Percentiles rank a stretch among this genome's conserved stretches.
Evolutionary conservation across 495 filamentous ascomycete genomes (phyloP).

Genomic region (Sabuloglossum arenarium): DNA sequence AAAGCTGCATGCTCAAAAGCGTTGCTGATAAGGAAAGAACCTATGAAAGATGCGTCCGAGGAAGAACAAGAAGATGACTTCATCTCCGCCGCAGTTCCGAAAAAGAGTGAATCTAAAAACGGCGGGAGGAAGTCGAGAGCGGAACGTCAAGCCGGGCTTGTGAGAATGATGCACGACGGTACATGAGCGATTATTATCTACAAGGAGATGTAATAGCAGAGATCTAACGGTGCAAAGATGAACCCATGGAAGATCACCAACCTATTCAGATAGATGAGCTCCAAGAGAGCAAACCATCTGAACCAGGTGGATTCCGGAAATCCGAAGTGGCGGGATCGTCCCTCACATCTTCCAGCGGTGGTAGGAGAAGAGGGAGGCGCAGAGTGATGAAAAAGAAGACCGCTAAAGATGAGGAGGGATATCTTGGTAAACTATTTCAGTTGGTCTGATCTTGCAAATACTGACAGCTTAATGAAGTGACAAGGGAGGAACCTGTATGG

Average conservation of each 20-base stretch:
- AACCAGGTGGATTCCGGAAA: slow-evolving; percentile 19
- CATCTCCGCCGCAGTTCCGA: slow-evolving; percentile 11
- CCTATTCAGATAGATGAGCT: not conserved
- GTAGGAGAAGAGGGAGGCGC: slow-evolving; percentile 57
- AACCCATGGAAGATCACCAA: slow-evolving; percentile 16
- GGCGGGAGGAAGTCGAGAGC: slow-evolving; percentile 32
- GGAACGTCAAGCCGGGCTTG: slow-evolving; percentile 51
- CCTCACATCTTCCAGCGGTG: slow-evolving; percentile 33
- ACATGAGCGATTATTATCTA: slow-evolving; percentile 11
- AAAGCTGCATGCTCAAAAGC: not conserved
- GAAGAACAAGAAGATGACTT: slow-evolving; percentile 51
- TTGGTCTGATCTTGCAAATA: slow-evolving; percentile 6
- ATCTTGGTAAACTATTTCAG: slow-evolving; percentile 40
- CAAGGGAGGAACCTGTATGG: slow-evolving; percentile 72
- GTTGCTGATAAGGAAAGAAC: slow-evolving; percentile 15
- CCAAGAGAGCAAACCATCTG: slow-evolving; percentile 13
- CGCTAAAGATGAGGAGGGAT: slow-evolving; percentile 81
- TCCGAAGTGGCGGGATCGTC: slow-evolving; percentile 21
- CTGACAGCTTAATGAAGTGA: slow-evolving; percentile 35
- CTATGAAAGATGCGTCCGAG: slow-evolving; percentile 40
- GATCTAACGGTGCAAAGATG: slow-evolving; percentile 20
- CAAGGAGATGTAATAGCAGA: not conserved
- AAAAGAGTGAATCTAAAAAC: slow-evolving; percentile 15
- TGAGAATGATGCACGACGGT: slow-evolving; percentile 75
- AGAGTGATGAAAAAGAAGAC: slow-evolving; percentile 80